Evolutionary conservation across 768 basidiomycete species (phyloP).

Genomic region (Termitomyces sp.): DNA sequence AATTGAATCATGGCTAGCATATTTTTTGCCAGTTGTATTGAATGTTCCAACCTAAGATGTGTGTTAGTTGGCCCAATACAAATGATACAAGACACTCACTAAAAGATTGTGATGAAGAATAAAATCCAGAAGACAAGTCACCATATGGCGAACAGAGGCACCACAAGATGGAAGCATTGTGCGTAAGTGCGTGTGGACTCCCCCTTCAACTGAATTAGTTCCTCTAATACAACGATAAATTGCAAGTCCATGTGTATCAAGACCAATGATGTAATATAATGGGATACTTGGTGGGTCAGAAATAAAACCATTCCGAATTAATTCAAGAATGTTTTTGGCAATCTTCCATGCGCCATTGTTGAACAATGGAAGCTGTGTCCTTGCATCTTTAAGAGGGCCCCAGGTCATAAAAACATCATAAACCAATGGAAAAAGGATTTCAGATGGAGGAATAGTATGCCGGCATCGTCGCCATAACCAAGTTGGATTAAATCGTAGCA

Average conservation of each 20-base stretch:
- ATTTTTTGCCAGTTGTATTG: conserved; percentile 19
- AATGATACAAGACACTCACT: no score
- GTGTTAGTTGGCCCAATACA: not conserved
- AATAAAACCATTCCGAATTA: no score
- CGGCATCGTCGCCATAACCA: no score
- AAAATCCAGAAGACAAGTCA: not conserved
- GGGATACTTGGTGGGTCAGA: not conserved
- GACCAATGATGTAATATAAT: not conserved
- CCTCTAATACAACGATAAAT: not conserved
- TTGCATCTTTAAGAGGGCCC: no score
- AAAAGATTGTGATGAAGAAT: not conserved
- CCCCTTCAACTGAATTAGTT: not conserved
- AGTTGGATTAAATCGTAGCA: no score
- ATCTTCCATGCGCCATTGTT: no score
- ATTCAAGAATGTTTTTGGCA: no score
- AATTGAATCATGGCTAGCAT: conserved; percentile 15
- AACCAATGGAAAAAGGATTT: no score
- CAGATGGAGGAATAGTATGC: no score
- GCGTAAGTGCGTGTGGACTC: not conserved
- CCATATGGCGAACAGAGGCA: not conserved
- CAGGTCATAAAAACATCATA: no score
- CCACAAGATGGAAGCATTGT: not conserved
- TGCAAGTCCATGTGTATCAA: not conserved
- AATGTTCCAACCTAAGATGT: not conserved
- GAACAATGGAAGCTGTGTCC: no score